A percentile compares a stretch with the other conserved stretches of the same genome.
These are phyloP conservation scores for Amoebophrya sp. DNA, from an alignment of 169 alveolate genomes.

Conservation along the genomic window DNA sequence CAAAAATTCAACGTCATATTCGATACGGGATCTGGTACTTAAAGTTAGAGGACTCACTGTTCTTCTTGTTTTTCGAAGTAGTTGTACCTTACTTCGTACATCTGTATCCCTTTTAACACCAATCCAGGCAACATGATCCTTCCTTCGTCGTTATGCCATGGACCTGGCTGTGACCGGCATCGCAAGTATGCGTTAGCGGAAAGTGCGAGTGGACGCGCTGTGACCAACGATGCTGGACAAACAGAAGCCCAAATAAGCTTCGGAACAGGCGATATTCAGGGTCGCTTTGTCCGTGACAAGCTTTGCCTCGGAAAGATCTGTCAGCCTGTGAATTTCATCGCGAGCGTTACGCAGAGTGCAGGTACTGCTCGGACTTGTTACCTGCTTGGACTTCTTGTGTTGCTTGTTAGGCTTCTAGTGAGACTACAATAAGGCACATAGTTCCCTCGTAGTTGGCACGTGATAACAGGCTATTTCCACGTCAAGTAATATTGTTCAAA, in stretches of 20 bases:
- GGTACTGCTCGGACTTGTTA: too few species aligned
- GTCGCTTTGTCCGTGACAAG: neutral
- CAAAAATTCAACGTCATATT: neutral
- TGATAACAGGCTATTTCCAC: too few species aligned
- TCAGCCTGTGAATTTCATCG: neutral
- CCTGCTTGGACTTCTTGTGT: too few species aligned
- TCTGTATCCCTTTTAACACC: too few species aligned
- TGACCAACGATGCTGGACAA: neutral
- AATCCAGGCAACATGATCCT: slow-evolving; percentile 25
- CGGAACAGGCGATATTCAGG: neutral
- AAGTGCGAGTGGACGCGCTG: neutral
- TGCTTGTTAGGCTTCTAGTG: too few species aligned
- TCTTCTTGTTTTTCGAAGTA: too few species aligned
- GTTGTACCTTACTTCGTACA: too few species aligned
- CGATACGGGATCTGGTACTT: neutral
- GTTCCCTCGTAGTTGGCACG: too few species aligned
- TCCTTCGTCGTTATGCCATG: neutral
- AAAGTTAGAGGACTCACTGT: too few species aligned
- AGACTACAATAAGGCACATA: too few species aligned
- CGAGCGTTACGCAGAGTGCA: neutral
- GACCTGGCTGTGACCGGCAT: neutral
- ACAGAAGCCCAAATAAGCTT: neutral
- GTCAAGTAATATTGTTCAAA: too few species aligned
- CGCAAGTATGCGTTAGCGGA: neutral
- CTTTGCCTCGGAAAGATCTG: neutral